A percentile compares a stretch with the other conserved stretches of the same genome.
Evolutionary conservation across 2,329 filamentous ascomycete species (phyloP).

Genomic region (Penicillium sp.): DNA sequence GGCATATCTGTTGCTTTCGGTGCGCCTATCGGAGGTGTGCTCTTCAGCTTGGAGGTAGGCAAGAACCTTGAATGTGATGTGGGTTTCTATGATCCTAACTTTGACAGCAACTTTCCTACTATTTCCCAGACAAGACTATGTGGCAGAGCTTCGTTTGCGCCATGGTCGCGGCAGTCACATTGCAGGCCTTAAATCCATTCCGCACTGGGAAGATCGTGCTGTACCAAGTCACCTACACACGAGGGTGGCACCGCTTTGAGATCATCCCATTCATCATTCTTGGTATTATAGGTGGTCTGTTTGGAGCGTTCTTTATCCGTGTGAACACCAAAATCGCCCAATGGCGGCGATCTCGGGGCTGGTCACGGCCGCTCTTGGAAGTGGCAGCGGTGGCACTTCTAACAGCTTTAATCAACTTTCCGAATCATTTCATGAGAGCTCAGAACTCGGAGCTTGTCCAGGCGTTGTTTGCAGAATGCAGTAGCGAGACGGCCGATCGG

Average conservation of each 20-base stretch:
- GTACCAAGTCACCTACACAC: constrained; percentile 92
- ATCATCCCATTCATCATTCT: constrained; percentile 83
- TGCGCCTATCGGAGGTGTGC: constrained; percentile 86
- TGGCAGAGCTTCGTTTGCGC: constrained; percentile 99
- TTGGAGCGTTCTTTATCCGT: constrained; percentile 92
- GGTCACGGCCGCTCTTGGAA: constrained; percentile 74
- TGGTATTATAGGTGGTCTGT: constrained; percentile 87
- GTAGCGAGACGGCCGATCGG: constrained; percentile 75
- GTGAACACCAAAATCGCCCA: constrained; percentile 83
- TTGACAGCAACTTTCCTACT: constrained; percentile 83
- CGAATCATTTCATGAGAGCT: constrained; percentile 93
- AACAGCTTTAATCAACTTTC: constrained; percentile 89
- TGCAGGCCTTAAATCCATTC: constrained; percentile 93
- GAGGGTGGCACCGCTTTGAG: constrained; percentile 92
- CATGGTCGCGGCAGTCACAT: constrained; percentile 94
- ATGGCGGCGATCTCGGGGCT: constrained; percentile 72
- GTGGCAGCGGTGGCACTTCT: constrained; percentile 76
- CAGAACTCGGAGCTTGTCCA: constrained; percentile 91
- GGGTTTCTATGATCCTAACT: constrained; percentile 10
- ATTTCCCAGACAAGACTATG: constrained; percentile 99
- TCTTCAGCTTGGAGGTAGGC: constrained; percentile 90
- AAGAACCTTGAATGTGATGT: constrained; percentile 6
- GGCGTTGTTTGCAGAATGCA: constrained; percentile 88
- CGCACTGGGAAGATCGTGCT: constrained; percentile 92
- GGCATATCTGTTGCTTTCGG: constrained; percentile 95